A percentile compares a stretch with the other conserved stretches of the same genome.
Evolutionary conservation across 306 rosid species (phyloP).

Genomic region (Cicer pinnatifidum): DNA sequence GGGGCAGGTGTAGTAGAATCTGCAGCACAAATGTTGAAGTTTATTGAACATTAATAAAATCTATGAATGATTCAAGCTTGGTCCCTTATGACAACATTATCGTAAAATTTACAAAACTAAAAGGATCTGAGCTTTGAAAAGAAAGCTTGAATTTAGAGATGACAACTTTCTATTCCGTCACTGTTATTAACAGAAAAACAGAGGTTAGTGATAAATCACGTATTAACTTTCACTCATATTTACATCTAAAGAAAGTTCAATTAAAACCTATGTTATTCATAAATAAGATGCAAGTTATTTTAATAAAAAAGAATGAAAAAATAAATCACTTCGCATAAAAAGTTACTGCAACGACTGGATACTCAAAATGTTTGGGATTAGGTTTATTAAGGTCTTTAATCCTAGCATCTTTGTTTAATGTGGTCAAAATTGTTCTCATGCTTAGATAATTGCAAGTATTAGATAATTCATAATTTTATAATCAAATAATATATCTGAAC

Average conservation of each 20-base stretch:
- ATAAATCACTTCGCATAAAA: neutral
- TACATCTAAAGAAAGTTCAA: conserved; percentile 25
- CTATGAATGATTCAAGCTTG: conserved; percentile 7
- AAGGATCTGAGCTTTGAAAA: conserved; percentile 5
- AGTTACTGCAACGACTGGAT: neutral
- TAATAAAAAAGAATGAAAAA: conserved; percentile 15
- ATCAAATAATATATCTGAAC: conserved; percentile 14
- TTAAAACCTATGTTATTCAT: neutral
- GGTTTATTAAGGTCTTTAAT: conserved; percentile 11
- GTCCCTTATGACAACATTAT: conserved; percentile 13
- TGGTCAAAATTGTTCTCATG: neutral
- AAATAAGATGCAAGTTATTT: conserved; percentile 17
- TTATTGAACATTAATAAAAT: conserved; percentile 18
- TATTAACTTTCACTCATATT: neutral
- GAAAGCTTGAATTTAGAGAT: neutral
- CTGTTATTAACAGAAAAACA: conserved; percentile 21
- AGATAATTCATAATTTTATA: neutral
- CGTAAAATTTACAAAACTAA: conserved; percentile 28
- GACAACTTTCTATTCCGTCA: conserved; percentile 15
- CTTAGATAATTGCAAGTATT: no score
- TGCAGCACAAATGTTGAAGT: conserved; percentile 12
- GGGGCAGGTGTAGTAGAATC: neutral
- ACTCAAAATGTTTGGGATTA: conserved; percentile 6
- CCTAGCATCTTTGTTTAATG: conserved; percentile 12
- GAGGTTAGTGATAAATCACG: neutral